A percentile compares a stretch with the other conserved stretches of the same genome.
phyloP scores from a whole-genome alignment of 495 filamentous ascomycete genomes.

The Trichoderma gamsii region DNA sequence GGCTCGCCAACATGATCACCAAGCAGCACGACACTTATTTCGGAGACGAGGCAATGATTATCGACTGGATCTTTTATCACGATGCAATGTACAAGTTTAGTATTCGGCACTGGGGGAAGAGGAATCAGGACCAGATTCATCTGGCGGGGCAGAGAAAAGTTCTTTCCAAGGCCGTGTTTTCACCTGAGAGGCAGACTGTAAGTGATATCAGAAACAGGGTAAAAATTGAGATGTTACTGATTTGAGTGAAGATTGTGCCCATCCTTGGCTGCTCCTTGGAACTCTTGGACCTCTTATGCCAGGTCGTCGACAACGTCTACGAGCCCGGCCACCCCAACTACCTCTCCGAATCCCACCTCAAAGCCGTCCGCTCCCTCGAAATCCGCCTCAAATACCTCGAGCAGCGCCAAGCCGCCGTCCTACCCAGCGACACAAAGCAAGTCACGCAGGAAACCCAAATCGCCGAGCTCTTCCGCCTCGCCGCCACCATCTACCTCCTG shows the following conservation, averaged over 20 bases:
- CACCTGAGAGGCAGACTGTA: conserved; percentile 20
- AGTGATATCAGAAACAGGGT: background rate
- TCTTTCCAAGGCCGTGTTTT: conserved; percentile 20
- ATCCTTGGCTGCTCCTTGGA: conserved; percentile 23
- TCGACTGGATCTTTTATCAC: conserved; percentile 26
- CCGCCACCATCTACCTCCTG: conserved; percentile 20
- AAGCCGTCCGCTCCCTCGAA: conserved; percentile 12
- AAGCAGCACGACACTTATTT: conserved; percentile 16
- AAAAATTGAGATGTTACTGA: background rate
- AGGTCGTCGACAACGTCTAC: background rate
- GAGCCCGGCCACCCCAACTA: background rate
- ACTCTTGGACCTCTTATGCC: conserved; percentile 19
- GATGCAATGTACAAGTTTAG: conserved; percentile 24
- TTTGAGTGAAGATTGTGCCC: conserved; percentile 16
- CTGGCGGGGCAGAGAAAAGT: conserved; percentile 15
- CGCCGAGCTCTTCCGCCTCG: conserved; percentile 21
- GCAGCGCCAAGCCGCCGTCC: background rate
- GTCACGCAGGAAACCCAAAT: background rate
- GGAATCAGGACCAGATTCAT: background rate
- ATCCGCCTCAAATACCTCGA: conserved; percentile 2
- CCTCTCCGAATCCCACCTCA: conserved; percentile 7
- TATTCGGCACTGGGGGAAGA: conserved; percentile 19
- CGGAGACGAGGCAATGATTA: conserved; percentile 21
- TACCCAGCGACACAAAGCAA: conserved; percentile 11
- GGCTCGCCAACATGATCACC: conserved; percentile 18